These are phyloP conservation scores for Yueomyces sinensis DNA, from an alignment of 805 yeast species.

Conservation along the genomic window DNA sequence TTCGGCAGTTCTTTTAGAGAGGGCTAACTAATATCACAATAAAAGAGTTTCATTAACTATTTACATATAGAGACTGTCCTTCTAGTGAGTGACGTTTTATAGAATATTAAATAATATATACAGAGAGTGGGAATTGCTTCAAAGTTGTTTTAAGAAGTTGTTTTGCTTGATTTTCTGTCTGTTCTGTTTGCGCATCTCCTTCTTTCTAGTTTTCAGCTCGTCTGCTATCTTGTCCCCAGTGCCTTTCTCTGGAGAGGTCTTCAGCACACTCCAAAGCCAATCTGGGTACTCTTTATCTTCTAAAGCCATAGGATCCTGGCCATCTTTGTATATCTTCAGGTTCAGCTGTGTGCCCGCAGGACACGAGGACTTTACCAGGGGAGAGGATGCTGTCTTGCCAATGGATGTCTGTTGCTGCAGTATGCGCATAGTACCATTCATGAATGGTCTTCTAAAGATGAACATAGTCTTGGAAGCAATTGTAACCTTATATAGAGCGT, in stretches of 20 bases:
- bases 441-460: no score
- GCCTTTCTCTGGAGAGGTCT: slow-evolving; percentile 16
- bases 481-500: no score
- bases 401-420: no score
- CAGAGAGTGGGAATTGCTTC: no score
- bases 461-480: no score
- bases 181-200: slow-evolving; percentile 53
- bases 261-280: slow-evolving; percentile 86
- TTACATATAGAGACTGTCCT: no score
- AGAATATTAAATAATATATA: no score
- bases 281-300: slow-evolving; percentile 85
- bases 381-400: background rate
- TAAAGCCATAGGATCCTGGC: slow-evolving; percentile 79
- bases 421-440: no score
- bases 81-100: no score
- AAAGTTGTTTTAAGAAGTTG: slow-evolving; percentile 40
- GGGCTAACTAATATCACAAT: no score
- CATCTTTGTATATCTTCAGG: slow-evolving; percentile 60
- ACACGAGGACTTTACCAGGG: slow-evolving; percentile 34
- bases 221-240: background rate
- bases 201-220: slow-evolving; percentile 52
- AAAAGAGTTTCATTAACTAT: no score
- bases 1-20: no score
- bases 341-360: slow-evolving; percentile 61
- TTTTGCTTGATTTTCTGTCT: slow-evolving; percentile 59